Evolutionary conservation across 768 basidiomycete genomes (phyloP).

Genomic region (Megacollybia marginata): DNA sequence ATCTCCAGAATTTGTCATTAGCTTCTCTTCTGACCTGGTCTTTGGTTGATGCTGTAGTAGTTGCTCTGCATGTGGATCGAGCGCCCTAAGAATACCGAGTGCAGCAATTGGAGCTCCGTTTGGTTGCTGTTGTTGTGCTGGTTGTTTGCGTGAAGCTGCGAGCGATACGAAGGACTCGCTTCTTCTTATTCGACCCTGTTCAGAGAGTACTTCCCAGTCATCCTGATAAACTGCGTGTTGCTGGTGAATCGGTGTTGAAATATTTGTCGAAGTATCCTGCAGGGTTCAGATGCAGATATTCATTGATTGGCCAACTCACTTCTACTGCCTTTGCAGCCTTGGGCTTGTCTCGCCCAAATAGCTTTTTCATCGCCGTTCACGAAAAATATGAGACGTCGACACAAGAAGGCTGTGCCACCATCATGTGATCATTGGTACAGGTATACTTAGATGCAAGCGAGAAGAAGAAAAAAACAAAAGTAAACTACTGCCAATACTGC

Average conservation of each 20-base stretch:
- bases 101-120: conserved; percentile 25
- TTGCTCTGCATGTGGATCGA: conserved; percentile 41
- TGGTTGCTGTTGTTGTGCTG: conserved; percentile 6
- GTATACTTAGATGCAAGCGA: conserved; percentile 9
- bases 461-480: conserved; percentile 10
- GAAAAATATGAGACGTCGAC: background rate
- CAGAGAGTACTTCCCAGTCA: conserved; percentile 24
- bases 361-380: conserved; percentile 32
- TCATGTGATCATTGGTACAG: conserved; percentile 3
- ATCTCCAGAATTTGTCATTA: background rate
- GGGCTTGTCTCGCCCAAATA: conserved; percentile 37
- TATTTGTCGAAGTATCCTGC: conserved; percentile 15
- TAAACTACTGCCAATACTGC: conserved; percentile 50
- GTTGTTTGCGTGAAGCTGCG: conserved; percentile 1
- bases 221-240: conserved; percentile 9
- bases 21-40: conserved; percentile 25
- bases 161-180: conserved; percentile 23
- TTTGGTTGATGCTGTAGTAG: conserved; percentile 12
- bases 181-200: conserved; percentile 9
- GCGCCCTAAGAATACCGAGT: conserved; percentile 49
- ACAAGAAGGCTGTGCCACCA: too few relatives aligned
- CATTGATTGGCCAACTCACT: conserved; percentile 8
- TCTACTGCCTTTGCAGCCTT: conserved; percentile 23
- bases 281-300: conserved; percentile 10
- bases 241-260: background rate